phyloP scores from a whole-genome alignment of 805 yeast genomes.

The Groenewaldozyma salmanticensis region DNA sequence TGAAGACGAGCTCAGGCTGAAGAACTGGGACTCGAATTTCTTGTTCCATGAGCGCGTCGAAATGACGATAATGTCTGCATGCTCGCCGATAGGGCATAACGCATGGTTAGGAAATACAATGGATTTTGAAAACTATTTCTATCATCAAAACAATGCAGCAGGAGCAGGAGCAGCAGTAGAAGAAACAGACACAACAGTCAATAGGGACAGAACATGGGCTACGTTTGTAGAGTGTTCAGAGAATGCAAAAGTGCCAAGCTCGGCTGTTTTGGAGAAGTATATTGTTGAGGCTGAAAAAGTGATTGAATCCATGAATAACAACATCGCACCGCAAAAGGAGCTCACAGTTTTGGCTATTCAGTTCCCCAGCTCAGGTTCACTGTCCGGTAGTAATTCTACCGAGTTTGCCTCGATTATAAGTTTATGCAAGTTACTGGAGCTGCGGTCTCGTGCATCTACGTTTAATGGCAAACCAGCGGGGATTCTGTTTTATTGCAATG shows the following conservation, averaged over 20 bases:
- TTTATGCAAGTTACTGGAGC: conserved; percentile 57
- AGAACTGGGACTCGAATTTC: conserved; percentile 38
- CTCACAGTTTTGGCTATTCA: conserved; percentile 20
- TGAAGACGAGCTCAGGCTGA: conserved; percentile 17
- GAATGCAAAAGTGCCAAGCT: conserved; percentile 18
- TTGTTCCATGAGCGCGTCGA: conserved; percentile 71
- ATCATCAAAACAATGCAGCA: conserved; percentile 4
- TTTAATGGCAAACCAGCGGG: conserved; percentile 18
- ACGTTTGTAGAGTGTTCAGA: conserved; percentile 29
- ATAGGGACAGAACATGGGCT: conserved; percentile 21
- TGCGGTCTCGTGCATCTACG: conserved; percentile 20
- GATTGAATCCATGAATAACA: conserved; percentile 4
- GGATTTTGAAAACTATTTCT: conserved; percentile 36
- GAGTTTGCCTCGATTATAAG: conserved; percentile 57
- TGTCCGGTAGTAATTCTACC: conserved; percentile 58
- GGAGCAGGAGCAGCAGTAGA: conserved; percentile 1
- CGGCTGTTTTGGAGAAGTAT: conserved; percentile 15
- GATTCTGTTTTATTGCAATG: conserved; percentile 65
- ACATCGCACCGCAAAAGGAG: conserved; percentile 1
- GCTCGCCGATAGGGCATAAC: conserved; percentile 44
- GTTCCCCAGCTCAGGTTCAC: conserved; percentile 79
- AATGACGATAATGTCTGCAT: conserved; percentile 73
- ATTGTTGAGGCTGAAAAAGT: conserved; percentile 14
- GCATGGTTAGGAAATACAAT: conserved; percentile 81
- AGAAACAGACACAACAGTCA: background rate